A percentile compares a stretch with the other conserved stretches of the same genome.
Evolutionary conservation across 2,329 filamentous ascomycete species (phyloP).

Genomic region (Colletotrichum orbiculare): DNA sequence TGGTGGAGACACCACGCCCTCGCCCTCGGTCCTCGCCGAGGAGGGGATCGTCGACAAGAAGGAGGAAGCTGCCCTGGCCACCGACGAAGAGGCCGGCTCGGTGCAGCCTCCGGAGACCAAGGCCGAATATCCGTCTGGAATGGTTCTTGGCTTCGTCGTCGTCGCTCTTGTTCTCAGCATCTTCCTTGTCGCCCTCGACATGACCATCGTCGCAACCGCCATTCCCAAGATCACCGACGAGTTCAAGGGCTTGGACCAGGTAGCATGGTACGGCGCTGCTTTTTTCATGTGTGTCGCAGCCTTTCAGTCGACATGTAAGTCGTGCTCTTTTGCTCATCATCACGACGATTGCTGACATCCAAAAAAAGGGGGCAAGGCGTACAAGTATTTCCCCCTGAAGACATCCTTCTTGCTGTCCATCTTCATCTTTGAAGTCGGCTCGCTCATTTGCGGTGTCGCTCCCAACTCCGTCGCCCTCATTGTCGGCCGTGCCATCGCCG

Average conservation of each 20-base stretch:
- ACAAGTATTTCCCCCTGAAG: conserved; percentile 64
- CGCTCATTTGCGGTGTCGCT: conserved; percentile 61
- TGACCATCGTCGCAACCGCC: conserved; percentile 67
- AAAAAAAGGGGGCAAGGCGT: conserved; percentile 55
- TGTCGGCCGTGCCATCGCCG: conserved; percentile 62
- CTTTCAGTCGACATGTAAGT: conserved; percentile 54
- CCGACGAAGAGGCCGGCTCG: conserved; percentile 32
- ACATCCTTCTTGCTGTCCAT: conserved; percentile 60
- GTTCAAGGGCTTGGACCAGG: conserved; percentile 62
- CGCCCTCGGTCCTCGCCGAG: conserved; percentile 29
- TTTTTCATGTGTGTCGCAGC: conserved; percentile 62
- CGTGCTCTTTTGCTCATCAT: conserved; percentile 31
- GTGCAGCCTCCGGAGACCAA: conserved; percentile 37
- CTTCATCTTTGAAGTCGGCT: conserved; percentile 65
- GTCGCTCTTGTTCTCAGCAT: conserved; percentile 58
- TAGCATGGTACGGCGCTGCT: conserved; percentile 69
- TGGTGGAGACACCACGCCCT: conserved; percentile 22
- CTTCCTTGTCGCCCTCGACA: conserved; percentile 62
- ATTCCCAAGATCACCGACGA: conserved; percentile 67
- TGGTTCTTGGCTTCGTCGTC: conserved; percentile 55
- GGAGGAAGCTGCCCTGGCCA: conserved; percentile 20
- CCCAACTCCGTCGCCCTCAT: conserved; percentile 61
- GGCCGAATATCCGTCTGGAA: conserved; percentile 52
- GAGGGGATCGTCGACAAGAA: conserved; percentile 27
- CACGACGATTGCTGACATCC: conserved; percentile 38